A percentile compares a stretch with the other conserved stretches of the same genome.
Evolutionary conservation across 2,329 filamentous ascomycete genomes (phyloP).

Genomic region (Paraconiothyrium sp.): DNA sequence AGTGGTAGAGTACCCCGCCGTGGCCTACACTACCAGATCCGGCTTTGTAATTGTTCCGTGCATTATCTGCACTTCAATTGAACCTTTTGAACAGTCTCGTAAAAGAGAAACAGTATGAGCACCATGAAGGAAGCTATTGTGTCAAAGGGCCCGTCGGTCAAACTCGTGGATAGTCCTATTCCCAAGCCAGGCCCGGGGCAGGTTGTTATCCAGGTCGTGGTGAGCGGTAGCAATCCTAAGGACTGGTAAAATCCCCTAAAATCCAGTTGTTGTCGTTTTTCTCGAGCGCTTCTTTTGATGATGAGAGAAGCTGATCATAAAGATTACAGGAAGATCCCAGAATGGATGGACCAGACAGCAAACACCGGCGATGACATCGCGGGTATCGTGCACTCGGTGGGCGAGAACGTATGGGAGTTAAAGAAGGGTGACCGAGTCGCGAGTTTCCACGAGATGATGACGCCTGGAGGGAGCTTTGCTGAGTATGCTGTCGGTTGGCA

Average conservation of each 20-base stretch:
- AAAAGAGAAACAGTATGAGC: background rate
- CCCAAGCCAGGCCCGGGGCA: conserved; percentile 33
- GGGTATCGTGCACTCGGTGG: conserved; percentile 62
- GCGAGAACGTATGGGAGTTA: conserved; percentile 64
- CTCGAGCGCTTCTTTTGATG: conserved; percentile 54
- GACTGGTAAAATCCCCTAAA: conserved; percentile 49
- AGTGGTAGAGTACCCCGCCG: background rate
- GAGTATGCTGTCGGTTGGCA: conserved; percentile 66
- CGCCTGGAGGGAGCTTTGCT: conserved; percentile 62
- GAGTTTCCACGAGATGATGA: conserved; percentile 63
- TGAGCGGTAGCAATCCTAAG: conserved; percentile 52
- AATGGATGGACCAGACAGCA: conserved; percentile 24
- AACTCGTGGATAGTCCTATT: conserved; percentile 43
- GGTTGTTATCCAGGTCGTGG: conserved; percentile 45
- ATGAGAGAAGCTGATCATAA: background rate
- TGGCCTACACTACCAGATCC: background rate
- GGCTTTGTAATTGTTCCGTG: background rate
- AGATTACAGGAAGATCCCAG: conserved; percentile 24
- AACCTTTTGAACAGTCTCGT: too few relatives aligned
- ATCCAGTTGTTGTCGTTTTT: background rate
- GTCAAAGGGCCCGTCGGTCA: conserved; percentile 26
- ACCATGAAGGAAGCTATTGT: conserved; percentile 24
- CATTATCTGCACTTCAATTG: background rate
- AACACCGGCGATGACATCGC: conserved; percentile 65
- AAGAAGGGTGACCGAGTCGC: conserved; percentile 64